These are phyloP conservation scores for Atkinsonella hypoxylon DNA, from an alignment of 2,329 filamentous ascomycete species.

Conservation along the genomic window DNA sequence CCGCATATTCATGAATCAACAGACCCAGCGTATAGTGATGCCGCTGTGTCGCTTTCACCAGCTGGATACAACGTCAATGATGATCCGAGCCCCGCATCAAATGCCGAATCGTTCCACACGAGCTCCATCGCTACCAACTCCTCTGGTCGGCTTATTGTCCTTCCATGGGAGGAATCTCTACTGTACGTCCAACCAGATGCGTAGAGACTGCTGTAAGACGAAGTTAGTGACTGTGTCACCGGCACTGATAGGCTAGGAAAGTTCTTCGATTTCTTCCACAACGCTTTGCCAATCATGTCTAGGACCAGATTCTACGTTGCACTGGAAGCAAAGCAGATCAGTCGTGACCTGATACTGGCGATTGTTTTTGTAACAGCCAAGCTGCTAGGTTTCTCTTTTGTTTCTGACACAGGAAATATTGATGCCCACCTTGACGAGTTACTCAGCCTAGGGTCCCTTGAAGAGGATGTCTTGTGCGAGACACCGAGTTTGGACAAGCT, in stretches of 20 bases:
- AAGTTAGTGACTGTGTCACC: background rate
- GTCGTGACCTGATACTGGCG: background rate
- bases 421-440: conserved; percentile 2
- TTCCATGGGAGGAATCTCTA: background rate
- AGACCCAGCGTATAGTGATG: background rate
- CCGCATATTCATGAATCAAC: background rate
- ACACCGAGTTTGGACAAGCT: conserved; percentile 8
- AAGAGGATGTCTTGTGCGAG: conserved; percentile 4
- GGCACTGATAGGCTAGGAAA: background rate
- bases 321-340: background rate
- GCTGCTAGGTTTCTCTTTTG: conserved; percentile 3
- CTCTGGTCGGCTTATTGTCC: background rate
- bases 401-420: background rate
- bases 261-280: background rate
- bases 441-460: conserved; percentile 1
- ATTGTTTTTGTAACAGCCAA: conserved; percentile 2
- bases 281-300: background rate
- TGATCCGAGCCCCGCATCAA: background rate
- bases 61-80: background rate
- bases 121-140: background rate
- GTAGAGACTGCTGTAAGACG: too few relatives aligned
- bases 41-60: background rate
- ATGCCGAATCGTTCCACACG: background rate
- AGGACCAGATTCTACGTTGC: background rate
- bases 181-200: background rate